Evolutionary conservation across 495 filamentous ascomycete genomes (phyloP), one percentile per base, ranked within the genome.

Genomic region (Hypoxylon fuscum): DNA sequence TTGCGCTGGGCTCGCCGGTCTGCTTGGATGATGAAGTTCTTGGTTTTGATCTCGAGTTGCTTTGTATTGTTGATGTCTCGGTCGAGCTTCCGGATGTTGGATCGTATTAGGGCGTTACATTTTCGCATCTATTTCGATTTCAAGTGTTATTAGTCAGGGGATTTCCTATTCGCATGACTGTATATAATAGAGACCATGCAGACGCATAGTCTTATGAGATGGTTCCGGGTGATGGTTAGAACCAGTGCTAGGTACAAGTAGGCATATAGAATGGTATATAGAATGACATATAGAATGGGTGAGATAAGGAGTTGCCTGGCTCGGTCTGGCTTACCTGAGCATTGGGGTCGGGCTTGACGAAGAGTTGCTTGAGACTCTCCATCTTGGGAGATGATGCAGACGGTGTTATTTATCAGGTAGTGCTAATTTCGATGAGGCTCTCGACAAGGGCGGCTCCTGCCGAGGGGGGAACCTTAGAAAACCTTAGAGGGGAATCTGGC

Each of bases 81-180:
- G 73, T 98, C 95, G 57, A 98, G 87, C 72, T 97, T 93, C 63
- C 95, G 92, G 52, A 91, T 90, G 77, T 98, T 98, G 68, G 84
- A 73, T 50, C 95, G 92, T 66, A 98, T 90, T 55, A 98, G 85
- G 53, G 84, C 76, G 78, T 97, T 97, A 74, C 95, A 98, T 90
- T 97, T 97, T 56, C 94, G 87, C 80, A 93, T 89, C 94, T 97
- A 56, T 18, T 29, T 43, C 47, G n/a, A n/a, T n/a, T n/a, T n/a
- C n/a, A n/a, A n/a, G n/a, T n/a, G n/a, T n/a, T n/a, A n/a, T n/a
- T n/a, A n/a, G n/a, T n/a, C n/a, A n/a, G n/a, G n/a, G n/a, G n/a
- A n/a, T n/a, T n/a, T n/a, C n/a, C n/a, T n/a, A n/a, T n/a, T n/a
- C n/a, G n/a, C n/a, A n/a, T n/a, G n/a, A n/a, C n/a, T n/a, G n/a